Evolutionary conservation across 495 filamentous ascomycete species (phyloP).

Genomic region (Penicillium verhagenii): DNA sequence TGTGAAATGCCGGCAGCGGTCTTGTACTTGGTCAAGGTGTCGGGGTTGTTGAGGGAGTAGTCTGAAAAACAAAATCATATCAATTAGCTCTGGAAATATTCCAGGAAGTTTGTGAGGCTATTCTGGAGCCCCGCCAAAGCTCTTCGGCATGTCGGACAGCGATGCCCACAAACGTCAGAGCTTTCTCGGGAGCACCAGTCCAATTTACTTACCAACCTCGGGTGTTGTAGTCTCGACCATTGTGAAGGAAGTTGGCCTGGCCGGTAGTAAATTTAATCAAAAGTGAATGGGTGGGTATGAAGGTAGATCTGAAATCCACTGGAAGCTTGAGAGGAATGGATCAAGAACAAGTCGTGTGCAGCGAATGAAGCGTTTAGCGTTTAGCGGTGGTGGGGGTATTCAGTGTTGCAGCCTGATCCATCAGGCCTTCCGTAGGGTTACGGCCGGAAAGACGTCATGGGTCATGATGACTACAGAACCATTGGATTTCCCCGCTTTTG

Average conservation of each 20-base stretch:
- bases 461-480: neutral
- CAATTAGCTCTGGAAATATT: slow-evolving; percentile 5
- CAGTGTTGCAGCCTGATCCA: slow-evolving; percentile 5
- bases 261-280: slow-evolving; percentile 16
- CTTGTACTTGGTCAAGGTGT: slow-evolving; percentile 98
- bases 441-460: slow-evolving; percentile 26
- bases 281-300: slow-evolving; percentile 15
- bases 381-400: slow-evolving; percentile 25
- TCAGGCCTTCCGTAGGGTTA: slow-evolving; percentile 27
- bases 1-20: slow-evolving; percentile 91
- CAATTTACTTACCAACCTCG: slow-evolving; percentile 46
- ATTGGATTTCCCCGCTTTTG: neutral
- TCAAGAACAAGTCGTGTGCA: slow-evolving; percentile 38
- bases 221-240: slow-evolving; percentile 44
- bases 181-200: slow-evolving; percentile 32
- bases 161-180: slow-evolving; percentile 44
- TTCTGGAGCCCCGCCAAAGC: slow-evolving; percentile 8
- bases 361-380: slow-evolving; percentile 22
- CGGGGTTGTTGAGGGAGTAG: slow-evolving; percentile 92
- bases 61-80: slow-evolving; percentile 50
- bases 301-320: slow-evolving; percentile 24
- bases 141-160: slow-evolving; percentile 11
- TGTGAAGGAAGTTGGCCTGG: slow-evolving; percentile 33
- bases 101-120: neutral
- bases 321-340: slow-evolving; percentile 25